Percentiles rank a stretch among this genome's conserved stretches.
Evolutionary conservation across 352 stramenopile genomes (phyloP).

Genomic region (Elongisporangium prolatum): DNA sequence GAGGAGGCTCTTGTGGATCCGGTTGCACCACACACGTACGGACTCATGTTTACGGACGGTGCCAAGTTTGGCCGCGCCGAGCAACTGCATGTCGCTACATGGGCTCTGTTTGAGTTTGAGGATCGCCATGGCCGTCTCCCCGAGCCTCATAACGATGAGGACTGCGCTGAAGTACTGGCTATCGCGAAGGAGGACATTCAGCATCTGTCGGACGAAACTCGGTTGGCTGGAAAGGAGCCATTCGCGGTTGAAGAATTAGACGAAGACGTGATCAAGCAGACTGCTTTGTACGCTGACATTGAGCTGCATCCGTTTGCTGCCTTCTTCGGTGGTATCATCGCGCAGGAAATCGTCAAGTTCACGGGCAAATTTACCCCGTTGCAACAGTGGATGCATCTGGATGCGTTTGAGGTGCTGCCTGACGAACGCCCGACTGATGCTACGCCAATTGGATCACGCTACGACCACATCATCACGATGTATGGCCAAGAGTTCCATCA

Average conservation of each 20-base stretch:
- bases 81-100: constrained; percentile 72
- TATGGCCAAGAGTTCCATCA: constrained; percentile 73
- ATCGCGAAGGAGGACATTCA: constrained; percentile 66
- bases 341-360: constrained; percentile 87
- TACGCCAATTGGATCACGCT: constrained; percentile 56
- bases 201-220: constrained; percentile 60
- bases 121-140: constrained; percentile 58
- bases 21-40: constrained; percentile 63
- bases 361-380: constrained; percentile 84
- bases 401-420: constrained; percentile 77
- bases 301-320: constrained; percentile 80
- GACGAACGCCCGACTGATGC: constrained; percentile 50
- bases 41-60: constrained; percentile 84
- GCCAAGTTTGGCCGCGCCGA: constrained; percentile 85
- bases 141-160: constrained; percentile 51
- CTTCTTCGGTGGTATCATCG: constrained; percentile 78
- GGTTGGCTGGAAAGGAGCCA: constrained; percentile 32
- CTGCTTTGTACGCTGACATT: constrained; percentile 48
- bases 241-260: constrained; percentile 70
- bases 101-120: constrained; percentile 80
- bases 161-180: constrained; percentile 59
- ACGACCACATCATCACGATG: constrained; percentile 75
- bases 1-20: constrained; percentile 65
- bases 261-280: constrained; percentile 55
- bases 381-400: constrained; percentile 83